Evolutionary conservation across 75 land plant genomes (phyloP).

Genomic region (Selaginella moellendorffii): DNA sequence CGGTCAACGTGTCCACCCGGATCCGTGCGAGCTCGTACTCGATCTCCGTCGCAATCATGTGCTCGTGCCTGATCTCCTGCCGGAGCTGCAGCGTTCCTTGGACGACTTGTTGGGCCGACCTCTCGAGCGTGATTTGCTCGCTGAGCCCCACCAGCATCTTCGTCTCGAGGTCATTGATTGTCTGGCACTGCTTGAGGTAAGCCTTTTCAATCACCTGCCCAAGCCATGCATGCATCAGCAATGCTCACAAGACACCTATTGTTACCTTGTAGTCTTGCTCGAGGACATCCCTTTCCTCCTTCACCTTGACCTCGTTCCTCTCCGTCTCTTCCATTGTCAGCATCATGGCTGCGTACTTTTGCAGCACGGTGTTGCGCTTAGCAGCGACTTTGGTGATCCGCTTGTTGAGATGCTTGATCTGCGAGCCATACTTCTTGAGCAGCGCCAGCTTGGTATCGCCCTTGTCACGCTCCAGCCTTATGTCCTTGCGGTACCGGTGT

Average conservation of each 20-base stretch:
- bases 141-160: slow-evolving; percentile 15
- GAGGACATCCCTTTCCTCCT: slow-evolving; percentile 5
- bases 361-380: slow-evolving; percentile 8
- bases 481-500: slow-evolving; percentile 12
- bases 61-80: slow-evolving; percentile 17
- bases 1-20: slow-evolving; percentile 17
- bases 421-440: slow-evolving; percentile 13
- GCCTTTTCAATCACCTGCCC: slow-evolving; percentile 15
- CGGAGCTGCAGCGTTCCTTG: slow-evolving; percentile 8
- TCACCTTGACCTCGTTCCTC: slow-evolving; percentile 9
- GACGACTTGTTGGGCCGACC: slow-evolving; percentile 17
- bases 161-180: slow-evolving; percentile 15
- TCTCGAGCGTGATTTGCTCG: slow-evolving; percentile 23
- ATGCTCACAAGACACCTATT: too few species aligned
- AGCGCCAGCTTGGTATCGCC: slow-evolving; percentile 12
- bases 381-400: slow-evolving; percentile 3
- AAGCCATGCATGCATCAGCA: not conserved
- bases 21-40: slow-evolving; percentile 22
- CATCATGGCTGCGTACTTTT: slow-evolving; percentile 17
- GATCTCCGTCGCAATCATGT: slow-evolving; percentile 19
- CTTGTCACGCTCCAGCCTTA: slow-evolving; percentile 1
- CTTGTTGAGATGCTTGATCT: slow-evolving; percentile 15
- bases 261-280: slow-evolving; percentile 8
- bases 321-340: slow-evolving; percentile 15
- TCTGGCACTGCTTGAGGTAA: slow-evolving; percentile 9